Conservation (phyloP, 164 flowering plant species). For the Malania oleifera region DNA sequence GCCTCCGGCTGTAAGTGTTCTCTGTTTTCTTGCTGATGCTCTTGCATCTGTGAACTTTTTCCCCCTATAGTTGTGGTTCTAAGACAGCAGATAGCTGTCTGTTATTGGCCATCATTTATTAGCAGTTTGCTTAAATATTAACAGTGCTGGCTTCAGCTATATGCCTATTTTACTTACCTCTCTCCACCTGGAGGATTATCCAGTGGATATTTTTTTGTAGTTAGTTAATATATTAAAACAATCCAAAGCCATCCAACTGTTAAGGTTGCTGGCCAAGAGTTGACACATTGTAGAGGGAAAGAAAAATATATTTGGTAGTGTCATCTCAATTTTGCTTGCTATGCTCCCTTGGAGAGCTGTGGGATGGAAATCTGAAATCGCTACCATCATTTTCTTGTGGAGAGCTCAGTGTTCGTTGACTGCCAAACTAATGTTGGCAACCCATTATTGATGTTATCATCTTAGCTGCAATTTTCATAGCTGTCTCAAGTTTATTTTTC, state of each 20-base stretch:
- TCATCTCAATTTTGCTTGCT: background rate
- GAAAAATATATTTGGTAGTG: background rate
- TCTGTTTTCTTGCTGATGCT: background rate
- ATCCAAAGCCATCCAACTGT: background rate
- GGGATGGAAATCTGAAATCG: background rate
- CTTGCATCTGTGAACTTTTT: background rate
- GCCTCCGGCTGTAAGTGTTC: constrained; percentile 59
- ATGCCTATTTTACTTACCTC: background rate
- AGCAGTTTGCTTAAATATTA: too few relatives aligned
- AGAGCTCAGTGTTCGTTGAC: background rate
- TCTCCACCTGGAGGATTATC: background rate
- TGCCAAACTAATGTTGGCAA: background rate
- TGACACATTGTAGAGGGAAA: background rate
- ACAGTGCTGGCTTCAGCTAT: too few relatives aligned
- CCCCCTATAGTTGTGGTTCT: too few relatives aligned
- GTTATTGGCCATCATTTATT: background rate
- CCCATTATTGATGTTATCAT: too few relatives aligned
- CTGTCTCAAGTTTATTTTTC: background rate
- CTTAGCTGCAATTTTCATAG: background rate
- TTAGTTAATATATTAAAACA: background rate
- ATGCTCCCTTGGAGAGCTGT: background rate
- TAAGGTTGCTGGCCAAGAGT: background rate
- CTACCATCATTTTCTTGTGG: too few relatives aligned
- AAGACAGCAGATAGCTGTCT: background rate
- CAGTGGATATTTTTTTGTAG: background rate